Base-by-base conservation (phyloP, 345 rosid genomes). In the Cochlearia excelsa region DNA sequence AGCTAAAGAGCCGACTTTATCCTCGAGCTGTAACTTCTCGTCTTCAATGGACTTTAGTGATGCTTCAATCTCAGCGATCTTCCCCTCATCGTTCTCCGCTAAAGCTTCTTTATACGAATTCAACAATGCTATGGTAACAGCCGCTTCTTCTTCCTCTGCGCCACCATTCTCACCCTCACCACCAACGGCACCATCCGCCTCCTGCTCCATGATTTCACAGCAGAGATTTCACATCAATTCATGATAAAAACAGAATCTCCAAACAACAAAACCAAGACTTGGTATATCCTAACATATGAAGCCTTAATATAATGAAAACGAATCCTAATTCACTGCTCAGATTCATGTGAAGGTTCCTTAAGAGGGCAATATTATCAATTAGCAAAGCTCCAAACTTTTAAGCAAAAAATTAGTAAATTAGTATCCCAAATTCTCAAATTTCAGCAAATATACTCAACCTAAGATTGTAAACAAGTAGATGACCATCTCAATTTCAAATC, bases 51-150 rank as follows among this genome's bases (percentile, higher is more conserved):
- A 81, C 75, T 75, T 79, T 9, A 93, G 54, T 35, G 73, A 78
- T 38, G 76, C 75, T 77, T 89, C 97, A 30, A 89, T 79, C 69
- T 89, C 94, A 48, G 84, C 81, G 61, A 77, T 65, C 58, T 61
- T 80, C 26, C 79, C 54, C 62, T 82, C 87, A 51, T 92, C 78
- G 49, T 80, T 75, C 57, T 70, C 84, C 10, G 80, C 82, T 63
- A 92, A 53, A 44, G 93, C 96, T 65, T 86, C 93, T 68, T 74
- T 80, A 72, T 84, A 92, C 0, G 80, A 80, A 51, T 59, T 77
- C 5, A 92, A 79, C 58, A 82, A 71, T 28, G 75, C 59, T 52
- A 59, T 3, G 52, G 81, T 64, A 46, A 73, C 76, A n/a, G 87
- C 80, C 23, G 82, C 67, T 53, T 76, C 71, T 63, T 56, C 61